Conservation (phyloP, 2,329 filamentous ascomycete genomes). For the Beauveria sp. region DNA sequence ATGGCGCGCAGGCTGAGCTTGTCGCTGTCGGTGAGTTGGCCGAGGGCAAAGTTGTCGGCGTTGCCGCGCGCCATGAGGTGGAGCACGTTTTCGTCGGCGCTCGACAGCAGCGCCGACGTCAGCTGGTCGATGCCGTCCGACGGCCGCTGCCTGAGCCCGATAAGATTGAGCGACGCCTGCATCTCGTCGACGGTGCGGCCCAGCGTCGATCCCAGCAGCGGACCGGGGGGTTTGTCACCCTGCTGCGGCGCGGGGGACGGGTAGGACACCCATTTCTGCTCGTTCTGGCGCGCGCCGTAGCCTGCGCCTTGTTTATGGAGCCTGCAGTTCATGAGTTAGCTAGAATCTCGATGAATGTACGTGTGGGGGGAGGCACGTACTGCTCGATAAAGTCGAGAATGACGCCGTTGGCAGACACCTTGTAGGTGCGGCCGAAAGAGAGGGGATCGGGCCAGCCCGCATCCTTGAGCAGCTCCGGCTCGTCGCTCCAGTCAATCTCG, state of each 20-base stretch:
- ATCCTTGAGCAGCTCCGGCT: conserved; percentile 48
- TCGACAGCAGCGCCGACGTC: conserved; percentile 54
- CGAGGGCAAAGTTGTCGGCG: conserved; percentile 33
- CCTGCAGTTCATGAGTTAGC: conserved; percentile 18
- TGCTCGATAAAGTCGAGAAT: conserved; percentile 65
- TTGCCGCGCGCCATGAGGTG: conserved; percentile 42
- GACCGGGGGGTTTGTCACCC: conserved; percentile 12
- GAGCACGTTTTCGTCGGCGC: conserved; percentile 38
- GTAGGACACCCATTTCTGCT: conserved; percentile 24
- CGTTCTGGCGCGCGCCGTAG: conserved; percentile 25
- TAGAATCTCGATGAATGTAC: background rate
- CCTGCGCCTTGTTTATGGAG: conserved; percentile 32
- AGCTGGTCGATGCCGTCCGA: conserved; percentile 46
- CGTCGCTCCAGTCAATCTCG: conserved; percentile 56
- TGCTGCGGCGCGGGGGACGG: conserved; percentile 18
- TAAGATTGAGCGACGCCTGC: conserved; percentile 58
- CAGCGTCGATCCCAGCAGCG: conserved; percentile 26
- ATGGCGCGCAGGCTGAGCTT: conserved; percentile 39
- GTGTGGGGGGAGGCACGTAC: conserved; percentile 31
- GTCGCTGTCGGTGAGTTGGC: conserved; percentile 35
- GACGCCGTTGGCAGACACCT: conserved; percentile 56
- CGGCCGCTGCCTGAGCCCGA: conserved; percentile 44
- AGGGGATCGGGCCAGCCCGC: conserved; percentile 50
- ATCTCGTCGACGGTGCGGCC: conserved; percentile 51
- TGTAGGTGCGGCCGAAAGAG: conserved; percentile 58